Base-by-base conservation (phyloP, 2,329 filamentous ascomycete species). In the Saccharata proteae region DNA sequence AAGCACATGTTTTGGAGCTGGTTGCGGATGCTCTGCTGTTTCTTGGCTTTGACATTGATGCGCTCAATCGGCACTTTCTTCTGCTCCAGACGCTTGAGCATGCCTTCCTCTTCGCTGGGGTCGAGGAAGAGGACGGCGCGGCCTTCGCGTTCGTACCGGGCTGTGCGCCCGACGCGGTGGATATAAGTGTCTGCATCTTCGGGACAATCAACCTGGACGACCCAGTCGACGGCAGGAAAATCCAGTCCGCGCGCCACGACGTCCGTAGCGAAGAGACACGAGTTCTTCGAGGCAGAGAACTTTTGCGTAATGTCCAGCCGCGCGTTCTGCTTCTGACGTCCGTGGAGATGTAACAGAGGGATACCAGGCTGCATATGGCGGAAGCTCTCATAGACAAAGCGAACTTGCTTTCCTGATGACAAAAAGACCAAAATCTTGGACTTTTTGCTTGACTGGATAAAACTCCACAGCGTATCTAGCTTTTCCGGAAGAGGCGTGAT, bases 151-250 rank as follows among this genome's bases (percentile, higher is more conserved):
- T 94, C 79, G 54, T 92, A 96, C 14, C 88, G 74, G n/a, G 90
- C 90, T 12, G 90, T 96, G 17, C 90, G 74, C 2, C 90, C 90
- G 4, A 94, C 88, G 37, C 90, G 76, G 58, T 98, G 90, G 43
- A 98, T 96, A 48, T 98, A 98, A 0, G 90, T 98, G 48, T 96
- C 90, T 4, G 82, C 80, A 53, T 98, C 88, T 55, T 98, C 90
- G 0, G 90, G 90, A 43, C 83, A 93, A 54, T 98, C 90, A n/a
- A 83, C 70, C 52, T 98, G 90, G n/a, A 98, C 84, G 4, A 98
- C 90, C 80, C 90, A 98, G 54, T 98, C 90, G 0, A 98, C 90
- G 3, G 85, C 79, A 0, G 90, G 90, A 50, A 98, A 96, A 54
- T 98, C 90, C 9, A 98, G 71, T 40, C 90, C 90, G 54, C 90